Evolutionary conservation across 208 protist genomes (phyloP).

Genomic region (Strigomonas culicis): DNA sequence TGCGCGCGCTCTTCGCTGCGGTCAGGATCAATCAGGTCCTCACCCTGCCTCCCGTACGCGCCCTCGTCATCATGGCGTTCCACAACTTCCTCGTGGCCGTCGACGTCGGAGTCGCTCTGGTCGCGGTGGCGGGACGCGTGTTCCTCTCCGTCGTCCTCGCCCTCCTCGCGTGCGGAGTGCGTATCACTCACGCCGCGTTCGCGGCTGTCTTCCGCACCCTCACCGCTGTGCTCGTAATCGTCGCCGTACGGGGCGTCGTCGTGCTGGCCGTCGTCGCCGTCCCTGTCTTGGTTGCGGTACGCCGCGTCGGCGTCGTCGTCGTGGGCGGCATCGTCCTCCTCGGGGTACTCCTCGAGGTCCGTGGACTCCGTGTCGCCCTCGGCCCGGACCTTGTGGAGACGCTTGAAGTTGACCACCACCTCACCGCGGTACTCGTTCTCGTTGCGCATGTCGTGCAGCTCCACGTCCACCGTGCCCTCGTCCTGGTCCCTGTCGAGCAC

Average conservation of each 20-base stretch:
- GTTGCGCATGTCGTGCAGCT: constrained; percentile 56
- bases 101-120: not conserved
- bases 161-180: not conserved
- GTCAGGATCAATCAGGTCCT: too few species aligned
- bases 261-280: too few species aligned
- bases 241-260: too few species aligned
- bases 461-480: constrained; percentile 43
- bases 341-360: constrained; percentile 12
- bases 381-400: constrained; percentile 30
- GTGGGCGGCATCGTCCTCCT: constrained; percentile 8
- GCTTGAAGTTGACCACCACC: constrained; percentile 77
- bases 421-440: constrained; percentile 44
- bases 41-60: too few species aligned
- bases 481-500: constrained; percentile 31
- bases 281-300: too few species aligned
- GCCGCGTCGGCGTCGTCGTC: not conserved
- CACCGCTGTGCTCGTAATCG: too few species aligned
- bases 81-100: not conserved
- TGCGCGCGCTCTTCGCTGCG: too few species aligned
- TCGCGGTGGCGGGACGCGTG: not conserved
- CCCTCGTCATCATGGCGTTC: not conserved
- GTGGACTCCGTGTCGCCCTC: constrained; percentile 4
- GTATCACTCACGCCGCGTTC: too few species aligned
- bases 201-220: too few species aligned
- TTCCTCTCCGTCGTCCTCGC: not conserved